Evolutionary conservation across 257 asterid genomes (phyloP).

Genomic region (Phtheirospermum japonicum): DNA sequence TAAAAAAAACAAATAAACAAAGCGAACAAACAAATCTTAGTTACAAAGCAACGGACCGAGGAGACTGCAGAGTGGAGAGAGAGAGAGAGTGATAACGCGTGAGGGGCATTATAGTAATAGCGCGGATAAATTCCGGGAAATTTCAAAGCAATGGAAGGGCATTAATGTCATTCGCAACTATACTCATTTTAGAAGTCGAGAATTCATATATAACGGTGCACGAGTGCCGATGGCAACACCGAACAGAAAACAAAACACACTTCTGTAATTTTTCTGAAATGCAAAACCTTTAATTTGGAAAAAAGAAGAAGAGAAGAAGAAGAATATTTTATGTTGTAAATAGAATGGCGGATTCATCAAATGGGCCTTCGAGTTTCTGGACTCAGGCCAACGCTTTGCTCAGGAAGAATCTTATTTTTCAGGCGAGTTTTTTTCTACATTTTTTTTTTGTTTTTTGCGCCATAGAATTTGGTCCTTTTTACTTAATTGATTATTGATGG

Average conservation of each 20-base stretch:
- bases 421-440: constrained; percentile 38
- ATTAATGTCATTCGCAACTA: constrained; percentile 30
- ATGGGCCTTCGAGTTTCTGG: constrained; percentile 19
- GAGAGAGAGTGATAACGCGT: too few relatives aligned
- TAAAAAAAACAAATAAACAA: too few relatives aligned
- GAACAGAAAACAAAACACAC: background rate
- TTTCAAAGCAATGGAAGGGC: constrained; percentile 27
- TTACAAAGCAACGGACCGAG: too few relatives aligned
- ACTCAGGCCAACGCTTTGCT: constrained; percentile 21
- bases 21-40: too few relatives aligned
- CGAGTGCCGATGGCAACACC: too few relatives aligned
- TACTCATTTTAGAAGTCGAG: background rate
- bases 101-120: constrained; percentile 36
- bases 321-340: too few relatives aligned
- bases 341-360: constrained; percentile 32
- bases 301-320: too few relatives aligned
- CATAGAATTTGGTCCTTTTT: background rate
- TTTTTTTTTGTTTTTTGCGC: background rate
- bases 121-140: constrained; percentile 14
- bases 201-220: constrained; percentile 30
- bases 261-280: background rate
- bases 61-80: too few relatives aligned
- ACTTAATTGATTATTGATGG: constrained; percentile 10
- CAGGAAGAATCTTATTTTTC: constrained; percentile 74
- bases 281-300: too few relatives aligned